These are phyloP conservation scores for Fusarium tricinctum DNA, from an alignment of 2,329 filamentous ascomycete genomes.

Conservation along the genomic window DNA sequence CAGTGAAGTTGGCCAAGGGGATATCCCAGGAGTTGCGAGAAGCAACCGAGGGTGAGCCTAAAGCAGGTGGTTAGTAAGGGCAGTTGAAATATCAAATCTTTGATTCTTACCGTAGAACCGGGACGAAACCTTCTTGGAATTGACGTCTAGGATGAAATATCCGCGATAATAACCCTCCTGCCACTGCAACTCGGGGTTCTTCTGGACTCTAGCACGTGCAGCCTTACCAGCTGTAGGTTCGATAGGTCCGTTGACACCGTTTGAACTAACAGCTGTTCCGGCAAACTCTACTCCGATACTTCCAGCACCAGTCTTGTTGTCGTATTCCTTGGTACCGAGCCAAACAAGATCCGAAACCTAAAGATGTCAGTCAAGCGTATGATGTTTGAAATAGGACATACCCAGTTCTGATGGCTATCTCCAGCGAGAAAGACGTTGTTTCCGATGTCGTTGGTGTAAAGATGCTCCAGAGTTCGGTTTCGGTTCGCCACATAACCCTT, in stretches of 20 bases:
- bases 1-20: conserved; percentile 77
- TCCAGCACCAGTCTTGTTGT: conserved; percentile 66
- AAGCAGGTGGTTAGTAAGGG: neutral
- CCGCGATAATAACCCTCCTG: conserved; percentile 80
- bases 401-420: conserved; percentile 68
- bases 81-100: fast-evolving
- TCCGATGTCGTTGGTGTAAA: conserved; percentile 76
- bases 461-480: conserved; percentile 76
- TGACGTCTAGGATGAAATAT: conserved; percentile 76
- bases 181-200: conserved; percentile 78
- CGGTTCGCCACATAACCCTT: conserved; percentile 76
- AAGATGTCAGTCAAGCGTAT: conserved; percentile 35
- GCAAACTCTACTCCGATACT: conserved; percentile 75
- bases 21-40: conserved; percentile 74
- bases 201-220: conserved; percentile 47
- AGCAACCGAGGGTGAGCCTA: conserved; percentile 65
- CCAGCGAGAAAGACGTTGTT: conserved; percentile 82
- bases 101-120: conserved; percentile 68
- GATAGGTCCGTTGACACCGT: conserved; percentile 57
- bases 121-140: conserved; percentile 70
- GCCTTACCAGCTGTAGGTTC: conserved; percentile 55
- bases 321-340: conserved; percentile 67
- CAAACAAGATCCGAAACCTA: conserved; percentile 71
- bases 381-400: neutral
- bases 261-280: conserved; percentile 70